Percentiles rank a stretch among this genome's conserved stretches.
phyloP scores from a whole-genome alignment of 331 rosid species.

The Arachis monticola region DNA sequence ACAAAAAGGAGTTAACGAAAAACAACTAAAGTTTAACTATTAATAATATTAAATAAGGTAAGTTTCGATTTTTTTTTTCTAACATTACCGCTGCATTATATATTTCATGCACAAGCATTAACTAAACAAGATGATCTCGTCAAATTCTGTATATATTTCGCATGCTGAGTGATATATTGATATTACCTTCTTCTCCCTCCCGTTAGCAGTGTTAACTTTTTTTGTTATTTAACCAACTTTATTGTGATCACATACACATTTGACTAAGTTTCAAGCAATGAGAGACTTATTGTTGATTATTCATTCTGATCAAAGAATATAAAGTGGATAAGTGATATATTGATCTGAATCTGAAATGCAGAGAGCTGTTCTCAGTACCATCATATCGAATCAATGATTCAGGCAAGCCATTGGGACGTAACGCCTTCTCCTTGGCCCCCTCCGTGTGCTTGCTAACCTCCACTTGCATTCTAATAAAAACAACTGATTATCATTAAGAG shows the following conservation, averaged over 20 bases:
- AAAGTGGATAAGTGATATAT: background rate
- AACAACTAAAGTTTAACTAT: too few relatives aligned
- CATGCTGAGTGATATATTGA: too few relatives aligned
- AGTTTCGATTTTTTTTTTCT: too few relatives aligned
- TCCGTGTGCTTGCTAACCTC: constrained; percentile 95
- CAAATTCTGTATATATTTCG: too few relatives aligned
- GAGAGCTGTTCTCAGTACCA: constrained; percentile 44
- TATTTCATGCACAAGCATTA: too few relatives aligned
- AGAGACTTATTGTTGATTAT: background rate
- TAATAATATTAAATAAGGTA: too few relatives aligned
- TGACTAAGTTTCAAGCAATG: background rate
- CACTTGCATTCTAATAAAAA: constrained; percentile 72
- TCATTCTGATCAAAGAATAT: background rate
- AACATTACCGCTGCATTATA: background rate
- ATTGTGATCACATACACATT: background rate
- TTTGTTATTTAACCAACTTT: background rate
- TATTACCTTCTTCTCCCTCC: too few relatives aligned
- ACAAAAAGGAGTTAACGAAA: too few relatives aligned
- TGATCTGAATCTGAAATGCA: background rate
- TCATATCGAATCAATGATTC: constrained; percentile 88
- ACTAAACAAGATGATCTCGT: too few relatives aligned
- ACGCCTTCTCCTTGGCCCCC: constrained; percentile 78
- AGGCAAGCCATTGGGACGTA: constrained; percentile 95
- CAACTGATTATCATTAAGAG: too few relatives aligned
- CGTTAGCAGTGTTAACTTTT: too few relatives aligned